Base-by-base conservation (phyloP, 2,329 filamentous ascomycete genomes). In the Ophiostoma himal-ulmi region DNA sequence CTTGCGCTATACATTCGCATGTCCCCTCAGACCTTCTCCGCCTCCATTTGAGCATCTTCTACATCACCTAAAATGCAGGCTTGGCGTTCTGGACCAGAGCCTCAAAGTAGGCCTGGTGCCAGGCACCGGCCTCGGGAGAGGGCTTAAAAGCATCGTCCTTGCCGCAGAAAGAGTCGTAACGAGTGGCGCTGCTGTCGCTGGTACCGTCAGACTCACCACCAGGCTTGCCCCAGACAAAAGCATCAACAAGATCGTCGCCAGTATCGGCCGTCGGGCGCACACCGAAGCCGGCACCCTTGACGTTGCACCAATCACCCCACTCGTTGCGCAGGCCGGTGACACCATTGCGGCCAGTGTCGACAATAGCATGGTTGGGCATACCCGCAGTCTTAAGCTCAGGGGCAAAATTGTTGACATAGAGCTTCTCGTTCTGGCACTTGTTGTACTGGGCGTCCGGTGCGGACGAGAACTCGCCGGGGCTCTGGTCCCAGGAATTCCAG, bases 191-290 rank as follows among this genome's bases (percentile, higher is more conserved):
- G 57, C 70, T 73, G 76, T 80, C 79, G 75, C 77, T 78, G 64
- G 79, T 80, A n/a, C 79, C 79, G 69, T 81, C 78, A 20, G 76
- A 91, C 77, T 84, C 82, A 72, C 82, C 82, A 74, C 87, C 87
- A 20, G 88, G 88, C 83, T 90, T 90, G 75, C 88, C 80, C 88
- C 87, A 89, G 67, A 89, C 87, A 73, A 89, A 87, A 48, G 87
- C 86, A 78, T 90, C 88, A 69, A 83, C 82, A 26, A 87, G 82
- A 7, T 79, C 76, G 74, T 85, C 80, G 64, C 84, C 85, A n/a
- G 86, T 89, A 74, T 83, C 78, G 6, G 85, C 81, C 1, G 84
- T 85, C 0, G 86, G 86, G 54, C 85, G 83, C 67, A 81, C 78
- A 73, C 88, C 88, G 74, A 89, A 89, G 52, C 88, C 88, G 71